Evolutionary conservation across 2,329 filamentous ascomycete genomes (phyloP), one percentile per base, ranked within the genome.

Genomic region (Rugonectria rugulosa): DNA sequence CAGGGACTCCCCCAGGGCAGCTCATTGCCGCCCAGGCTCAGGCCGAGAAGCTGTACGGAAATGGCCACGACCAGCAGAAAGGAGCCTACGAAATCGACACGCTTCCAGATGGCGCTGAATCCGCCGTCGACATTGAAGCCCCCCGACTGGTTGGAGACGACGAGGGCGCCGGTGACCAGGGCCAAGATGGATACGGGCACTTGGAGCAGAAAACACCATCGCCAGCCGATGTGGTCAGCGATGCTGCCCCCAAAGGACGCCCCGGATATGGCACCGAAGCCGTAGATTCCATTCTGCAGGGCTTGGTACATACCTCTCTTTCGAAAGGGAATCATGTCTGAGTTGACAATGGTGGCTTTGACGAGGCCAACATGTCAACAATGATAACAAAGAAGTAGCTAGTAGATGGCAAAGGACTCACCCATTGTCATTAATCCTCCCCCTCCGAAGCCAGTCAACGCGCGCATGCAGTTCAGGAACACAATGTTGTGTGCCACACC

Each of bases 401-500:
- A 32, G 12, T 15, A 14, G 31, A 11, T 10, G 23, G 15, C 24
- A 7, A 5, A 1, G 23, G 36, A 68, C 74, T 60, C 76, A 84
- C 84, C 87, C 85, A 91, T 89, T 0, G 87, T 87, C 73, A 89
- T 84, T 8, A 89, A 73, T 0, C 88, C 88, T 0, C 86, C 88
- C 1, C 87, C 88, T 1, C 87, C 88, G 48, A 91, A 78, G 0
- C 88, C 88, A n/a, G 86, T 85, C 34, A 90, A 72, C 0, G 86
- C 87, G 54, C 88, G 75, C 75, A 88, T 88, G 14, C 81, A 76
- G 61, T 89, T 88, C 48, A 91, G 77, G 27, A 81, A 73, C 0
- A 85, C 66, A 14, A 90, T 80, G 61, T 83, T 79, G 7, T 73
- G 74, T 0, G 88, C 86, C 6, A 88, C 63, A 0, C 81, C 86